Evolutionary conservation across 257 asterid genomes (phyloP).

Genomic region (Gardenia jasminoides): DNA sequence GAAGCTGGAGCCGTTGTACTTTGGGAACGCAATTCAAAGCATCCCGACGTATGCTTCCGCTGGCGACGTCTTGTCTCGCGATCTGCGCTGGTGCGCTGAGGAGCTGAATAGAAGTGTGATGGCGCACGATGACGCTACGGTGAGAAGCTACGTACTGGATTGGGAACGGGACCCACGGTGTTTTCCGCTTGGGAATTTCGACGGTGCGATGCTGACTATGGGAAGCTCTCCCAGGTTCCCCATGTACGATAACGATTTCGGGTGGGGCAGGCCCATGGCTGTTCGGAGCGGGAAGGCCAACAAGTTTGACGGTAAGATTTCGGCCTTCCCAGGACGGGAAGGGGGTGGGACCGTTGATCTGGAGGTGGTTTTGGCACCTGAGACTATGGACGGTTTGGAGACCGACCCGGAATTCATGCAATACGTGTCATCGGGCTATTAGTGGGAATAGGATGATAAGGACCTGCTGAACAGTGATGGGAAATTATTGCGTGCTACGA

Average conservation of each 20-base stretch:
- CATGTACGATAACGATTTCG: conserved; percentile 44
- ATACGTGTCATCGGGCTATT: conserved; percentile 18
- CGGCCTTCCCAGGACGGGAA: conserved; percentile 36
- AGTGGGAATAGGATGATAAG: background rate
- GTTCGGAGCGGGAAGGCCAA: conserved; percentile 39
- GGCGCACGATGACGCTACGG: conserved; percentile 23
- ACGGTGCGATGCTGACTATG: conserved; percentile 43
- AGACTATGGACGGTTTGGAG: conserved; percentile 32
- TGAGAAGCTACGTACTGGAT: conserved; percentile 28
- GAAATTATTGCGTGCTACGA: background rate
- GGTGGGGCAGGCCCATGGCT: conserved; percentile 45
- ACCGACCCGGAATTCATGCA: conserved; percentile 44
- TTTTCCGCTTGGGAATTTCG: conserved; percentile 40
- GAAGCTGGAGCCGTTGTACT: conserved; percentile 32
- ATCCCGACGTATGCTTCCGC: conserved; percentile 35
- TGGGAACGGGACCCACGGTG: conserved; percentile 40
- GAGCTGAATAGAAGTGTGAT: conserved; percentile 30
- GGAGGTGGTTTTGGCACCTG: conserved; percentile 43
- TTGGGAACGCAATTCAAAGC: conserved; percentile 46
- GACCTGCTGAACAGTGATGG: background rate
- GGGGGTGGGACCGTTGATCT: conserved; percentile 41
- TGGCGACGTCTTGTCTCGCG: conserved; percentile 31
- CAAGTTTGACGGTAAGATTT: conserved; percentile 39
- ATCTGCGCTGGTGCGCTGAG: conserved; percentile 43
- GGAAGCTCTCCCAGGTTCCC: conserved; percentile 47